Evolutionary conservation across 805 yeast species (phyloP).

Genomic region (Diddensiella transvaalensis): DNA sequence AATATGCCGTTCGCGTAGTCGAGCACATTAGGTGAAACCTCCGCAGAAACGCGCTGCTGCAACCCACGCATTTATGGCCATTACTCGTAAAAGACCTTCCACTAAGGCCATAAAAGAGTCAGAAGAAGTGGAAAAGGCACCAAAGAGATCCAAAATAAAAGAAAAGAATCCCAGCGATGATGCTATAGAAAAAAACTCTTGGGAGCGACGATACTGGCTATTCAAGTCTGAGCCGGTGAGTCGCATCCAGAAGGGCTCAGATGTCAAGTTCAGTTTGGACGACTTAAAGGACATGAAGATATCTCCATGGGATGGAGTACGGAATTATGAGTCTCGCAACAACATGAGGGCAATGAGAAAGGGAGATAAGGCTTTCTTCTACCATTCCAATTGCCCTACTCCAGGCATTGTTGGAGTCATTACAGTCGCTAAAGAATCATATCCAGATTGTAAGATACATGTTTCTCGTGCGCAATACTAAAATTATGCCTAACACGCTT

Average conservation of each 20-base stretch:
- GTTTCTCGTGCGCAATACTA: too few relatives aligned
- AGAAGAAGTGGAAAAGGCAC: too few relatives aligned
- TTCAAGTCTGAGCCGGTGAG: conserved; percentile 54
- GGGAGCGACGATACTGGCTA: conserved; percentile 41
- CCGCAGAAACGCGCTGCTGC: too few relatives aligned
- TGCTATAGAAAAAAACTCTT: neutral
- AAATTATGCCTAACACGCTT: too few relatives aligned
- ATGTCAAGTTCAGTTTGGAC: conserved; percentile 46
- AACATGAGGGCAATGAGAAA: conserved; percentile 45
- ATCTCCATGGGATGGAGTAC: conserved; percentile 59
- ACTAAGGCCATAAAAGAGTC: too few relatives aligned
- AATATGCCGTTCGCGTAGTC: too few relatives aligned
- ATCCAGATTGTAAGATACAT: conserved; percentile 29
- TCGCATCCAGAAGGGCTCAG: conserved; percentile 47
- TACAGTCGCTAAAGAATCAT: conserved; percentile 31
- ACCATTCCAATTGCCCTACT: conserved; percentile 51
- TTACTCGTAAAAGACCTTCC: too few relatives aligned
- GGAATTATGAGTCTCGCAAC: conserved; percentile 56
- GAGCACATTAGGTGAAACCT: too few relatives aligned
- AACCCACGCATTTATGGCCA: too few relatives aligned
- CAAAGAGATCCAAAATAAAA: too few relatives aligned
- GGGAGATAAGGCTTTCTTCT: conserved; percentile 49
- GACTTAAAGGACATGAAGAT: conserved; percentile 38
- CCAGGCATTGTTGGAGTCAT: conserved; percentile 55
- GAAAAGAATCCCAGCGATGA: too few relatives aligned